Evolutionary conservation across 2,329 filamentous ascomycete genomes (phyloP).

Genomic region (Curvularia spicifera): DNA sequence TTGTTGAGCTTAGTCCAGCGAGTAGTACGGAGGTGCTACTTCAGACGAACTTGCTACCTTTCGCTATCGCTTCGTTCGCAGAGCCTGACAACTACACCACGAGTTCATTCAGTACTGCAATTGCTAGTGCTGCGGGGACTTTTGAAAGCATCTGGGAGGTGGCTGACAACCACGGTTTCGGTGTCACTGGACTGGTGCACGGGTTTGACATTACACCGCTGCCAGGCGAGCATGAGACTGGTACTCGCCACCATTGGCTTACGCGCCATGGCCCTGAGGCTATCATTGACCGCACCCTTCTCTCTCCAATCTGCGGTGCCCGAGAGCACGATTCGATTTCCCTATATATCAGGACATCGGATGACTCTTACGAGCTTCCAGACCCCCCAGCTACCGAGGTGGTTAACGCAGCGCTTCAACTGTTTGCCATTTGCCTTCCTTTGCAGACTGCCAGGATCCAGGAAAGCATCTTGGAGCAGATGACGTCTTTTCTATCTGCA

Average conservation of each 20-base stretch:
- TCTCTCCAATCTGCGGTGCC: slow-evolving; percentile 75
- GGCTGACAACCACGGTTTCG: slow-evolving; percentile 92
- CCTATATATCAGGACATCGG: slow-evolving; percentile 69
- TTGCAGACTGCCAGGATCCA: slow-evolving; percentile 90
- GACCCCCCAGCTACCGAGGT: slow-evolving; percentile 91
- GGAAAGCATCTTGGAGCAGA: slow-evolving; percentile 93
- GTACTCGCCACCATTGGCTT: slow-evolving; percentile 57
- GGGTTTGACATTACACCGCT: slow-evolving; percentile 76
- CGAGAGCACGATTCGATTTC: slow-evolving; percentile 88
- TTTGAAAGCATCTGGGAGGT: slow-evolving; percentile 97
- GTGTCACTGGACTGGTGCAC: slow-evolving; percentile 82
- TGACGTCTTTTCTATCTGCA: slow-evolving; percentile 86
- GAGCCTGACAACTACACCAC: slow-evolving; percentile 88
- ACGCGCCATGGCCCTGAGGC: slow-evolving; percentile 67
- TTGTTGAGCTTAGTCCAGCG: slow-evolving; percentile 85
- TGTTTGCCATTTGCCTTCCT: slow-evolving; percentile 91
- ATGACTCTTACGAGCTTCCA: slow-evolving; percentile 60
- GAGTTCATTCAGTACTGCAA: slow-evolving; percentile 85
- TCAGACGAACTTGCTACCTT: slow-evolving; percentile 87
- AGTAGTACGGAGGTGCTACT: slow-evolving; percentile 84
- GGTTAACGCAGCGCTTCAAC: slow-evolving; percentile 89
- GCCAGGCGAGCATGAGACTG: slow-evolving; percentile 63
- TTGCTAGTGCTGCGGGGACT: slow-evolving; percentile 84
- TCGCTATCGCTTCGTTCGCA: slow-evolving; percentile 89
- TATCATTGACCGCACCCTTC: slow-evolving; percentile 62